Percentiles rank a stretch among this genome's conserved stretches.
Evolutionary conservation across 1,284 basidiomycete species (phyloP).

Genomic region (Cerioporus squamosus): DNA sequence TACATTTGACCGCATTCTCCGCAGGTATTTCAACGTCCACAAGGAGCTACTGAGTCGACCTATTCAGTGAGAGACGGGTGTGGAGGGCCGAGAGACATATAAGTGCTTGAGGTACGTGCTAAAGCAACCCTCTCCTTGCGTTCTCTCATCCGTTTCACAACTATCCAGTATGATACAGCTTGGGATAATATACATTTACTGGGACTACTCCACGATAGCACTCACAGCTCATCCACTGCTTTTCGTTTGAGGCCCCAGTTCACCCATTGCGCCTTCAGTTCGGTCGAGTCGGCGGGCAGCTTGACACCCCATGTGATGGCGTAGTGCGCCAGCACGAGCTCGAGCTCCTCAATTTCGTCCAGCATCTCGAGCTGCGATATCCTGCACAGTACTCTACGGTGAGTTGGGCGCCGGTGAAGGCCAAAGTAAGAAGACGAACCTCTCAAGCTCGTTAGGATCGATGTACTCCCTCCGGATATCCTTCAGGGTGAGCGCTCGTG

Average conservation of each 20-base stretch:
- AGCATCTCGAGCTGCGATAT: conserved; percentile 81
- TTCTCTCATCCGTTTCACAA: neutral
- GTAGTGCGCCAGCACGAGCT: conserved; percentile 87
- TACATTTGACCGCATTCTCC: neutral
- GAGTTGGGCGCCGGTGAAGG: too few species aligned
- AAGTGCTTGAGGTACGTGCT: neutral
- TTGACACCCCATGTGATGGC: conserved; percentile 78
- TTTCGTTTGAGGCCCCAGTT: conserved; percentile 20
- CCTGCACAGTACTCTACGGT: conserved; percentile 46
- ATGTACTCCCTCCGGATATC: conserved; percentile 68
- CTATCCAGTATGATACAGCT: neutral
- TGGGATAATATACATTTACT: conserved; percentile 4
- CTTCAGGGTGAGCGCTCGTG: conserved; percentile 66
- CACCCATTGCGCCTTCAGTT: conserved; percentile 17
- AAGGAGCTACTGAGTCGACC: conserved; percentile 63
- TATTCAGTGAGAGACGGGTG: conserved; percentile 3
- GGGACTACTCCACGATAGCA: neutral
- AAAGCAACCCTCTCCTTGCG: neutral
- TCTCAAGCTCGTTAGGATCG: conserved; percentile 56
- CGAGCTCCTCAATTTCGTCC: conserved; percentile 92
- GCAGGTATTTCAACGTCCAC: conserved; percentile 83
- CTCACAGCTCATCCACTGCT: conserved; percentile 1
- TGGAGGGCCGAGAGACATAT: neutral
- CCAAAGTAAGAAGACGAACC: conserved; percentile 50
- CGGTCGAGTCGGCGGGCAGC: conserved; percentile 8